Evolutionary conservation across 2,329 filamentous ascomycete genomes (phyloP).

Genomic region (Beauveria medogensis): DNA sequence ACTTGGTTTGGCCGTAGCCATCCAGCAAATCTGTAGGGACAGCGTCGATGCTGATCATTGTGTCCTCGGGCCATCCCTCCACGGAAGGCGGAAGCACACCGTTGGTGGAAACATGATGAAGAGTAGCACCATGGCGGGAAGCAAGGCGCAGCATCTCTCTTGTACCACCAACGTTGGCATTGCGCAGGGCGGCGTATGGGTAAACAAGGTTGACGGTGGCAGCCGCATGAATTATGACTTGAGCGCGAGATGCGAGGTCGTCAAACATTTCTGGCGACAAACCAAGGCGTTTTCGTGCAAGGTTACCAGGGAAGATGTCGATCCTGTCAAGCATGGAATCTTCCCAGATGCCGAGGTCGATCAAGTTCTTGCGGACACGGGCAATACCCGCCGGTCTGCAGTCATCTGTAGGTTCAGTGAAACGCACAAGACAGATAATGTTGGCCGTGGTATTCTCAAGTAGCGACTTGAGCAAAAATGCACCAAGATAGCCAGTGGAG

Average conservation of each 20-base stretch:
- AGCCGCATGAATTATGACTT: conserved; percentile 70
- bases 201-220: conserved; percentile 77
- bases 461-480: conserved; percentile 63
- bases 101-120: conserved; percentile 75
- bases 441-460: conserved; percentile 60
- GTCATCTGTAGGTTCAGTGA: conserved; percentile 57
- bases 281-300: conserved; percentile 61
- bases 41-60: conserved; percentile 57
- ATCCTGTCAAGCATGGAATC: conserved; percentile 72
- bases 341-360: conserved; percentile 72
- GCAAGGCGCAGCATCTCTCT: conserved; percentile 66
- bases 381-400: conserved; percentile 61
- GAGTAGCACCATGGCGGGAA: conserved; percentile 56
- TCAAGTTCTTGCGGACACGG: conserved; percentile 63
- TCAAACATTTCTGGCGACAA: conserved; percentile 58
- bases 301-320: conserved; percentile 65
- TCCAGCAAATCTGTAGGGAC: conserved; percentile 62
- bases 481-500: conserved; percentile 68
- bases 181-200: conserved; percentile 67
- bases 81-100: conserved; percentile 66
- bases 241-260: conserved; percentile 53
- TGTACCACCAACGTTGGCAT: conserved; percentile 72
- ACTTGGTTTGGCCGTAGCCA: conserved; percentile 74
- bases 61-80: conserved; percentile 63
- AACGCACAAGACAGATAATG: conserved; percentile 66